These are phyloP conservation scores for Starmerella bombi DNA, from an alignment of 805 yeast species.

Conservation along the genomic window DNA sequence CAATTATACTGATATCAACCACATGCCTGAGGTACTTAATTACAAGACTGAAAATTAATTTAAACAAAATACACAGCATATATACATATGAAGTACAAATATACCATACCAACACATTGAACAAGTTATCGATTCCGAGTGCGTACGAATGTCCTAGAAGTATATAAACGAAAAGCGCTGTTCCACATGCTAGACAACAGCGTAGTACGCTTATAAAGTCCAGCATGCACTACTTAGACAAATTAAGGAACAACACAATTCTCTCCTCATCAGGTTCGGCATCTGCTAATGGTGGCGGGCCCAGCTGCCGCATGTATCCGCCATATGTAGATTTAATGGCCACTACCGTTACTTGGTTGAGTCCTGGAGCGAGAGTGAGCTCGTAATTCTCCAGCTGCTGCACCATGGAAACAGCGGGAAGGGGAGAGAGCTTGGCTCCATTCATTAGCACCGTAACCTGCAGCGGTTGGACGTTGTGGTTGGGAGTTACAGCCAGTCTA, in stretches of 20 bases:
- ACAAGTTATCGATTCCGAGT: no score
- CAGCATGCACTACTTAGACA: conserved; percentile 26
- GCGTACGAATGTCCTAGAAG: no score
- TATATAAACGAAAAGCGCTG: no score
- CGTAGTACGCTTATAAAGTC: no score
- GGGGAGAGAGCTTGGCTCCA: conserved; percentile 24
- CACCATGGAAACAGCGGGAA: conserved; percentile 3
- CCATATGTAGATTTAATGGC: conserved; percentile 20
- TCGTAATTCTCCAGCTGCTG: conserved; percentile 22
- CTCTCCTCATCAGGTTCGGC: conserved; percentile 24
- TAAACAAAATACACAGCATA: no score
- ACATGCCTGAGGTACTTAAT: no score
- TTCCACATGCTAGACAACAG: no score
- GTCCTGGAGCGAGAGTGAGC: conserved; percentile 26
- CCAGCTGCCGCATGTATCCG: conserved; percentile 21
- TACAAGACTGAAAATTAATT: no score
- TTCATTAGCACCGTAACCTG: conserved; percentile 25
- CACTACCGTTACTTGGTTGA: conserved; percentile 27
- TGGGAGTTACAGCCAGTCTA: conserved; percentile 34
- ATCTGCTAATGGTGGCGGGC: conserved; percentile 24
- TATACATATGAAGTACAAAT: no score
- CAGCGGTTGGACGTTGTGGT: conserved; percentile 30
- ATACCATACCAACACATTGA: no score
- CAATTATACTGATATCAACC: no score
- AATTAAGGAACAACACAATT: conserved; percentile 20